These are phyloP conservation scores for Pisolithus microcarpus DNA, from an alignment of 768 basidiomycete genomes.

Conservation along the genomic window DNA sequence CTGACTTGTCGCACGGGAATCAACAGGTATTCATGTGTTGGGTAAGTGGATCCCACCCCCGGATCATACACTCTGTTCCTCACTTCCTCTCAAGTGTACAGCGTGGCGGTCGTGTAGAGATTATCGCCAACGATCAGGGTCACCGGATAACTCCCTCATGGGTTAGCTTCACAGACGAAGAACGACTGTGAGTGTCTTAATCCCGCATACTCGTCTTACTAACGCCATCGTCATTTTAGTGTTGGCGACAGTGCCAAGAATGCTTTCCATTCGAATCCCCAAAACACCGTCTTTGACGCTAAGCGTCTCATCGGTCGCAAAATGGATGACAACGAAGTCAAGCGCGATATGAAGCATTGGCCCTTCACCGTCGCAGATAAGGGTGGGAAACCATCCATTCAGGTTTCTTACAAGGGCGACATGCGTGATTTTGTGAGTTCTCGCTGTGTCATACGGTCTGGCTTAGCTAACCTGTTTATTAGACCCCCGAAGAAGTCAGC, in stretches of 20 bases:
- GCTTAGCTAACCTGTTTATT: background rate
- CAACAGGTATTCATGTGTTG: constrained; percentile 88
- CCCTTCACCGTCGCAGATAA: constrained; percentile 79
- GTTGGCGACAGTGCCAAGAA: constrained; percentile 98
- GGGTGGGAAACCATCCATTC: constrained; percentile 72
- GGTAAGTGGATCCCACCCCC: constrained; percentile 41
- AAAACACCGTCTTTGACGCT: constrained; percentile 94
- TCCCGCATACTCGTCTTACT: background rate
- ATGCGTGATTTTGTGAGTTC: constrained; percentile 72
- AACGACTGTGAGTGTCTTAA: constrained; percentile 44
- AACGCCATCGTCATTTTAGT: constrained; percentile 11
- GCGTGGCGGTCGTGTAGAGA: constrained; percentile 80
- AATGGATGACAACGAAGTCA: constrained; percentile 71
- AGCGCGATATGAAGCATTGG: constrained; percentile 86
- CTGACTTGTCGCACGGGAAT: constrained; percentile 18
- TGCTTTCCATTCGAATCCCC: constrained; percentile 83
- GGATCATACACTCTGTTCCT: background rate
- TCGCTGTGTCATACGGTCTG: background rate
- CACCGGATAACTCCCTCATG: constrained; percentile 87
- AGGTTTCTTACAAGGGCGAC: constrained; percentile 74
- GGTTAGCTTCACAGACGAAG: constrained; percentile 76
- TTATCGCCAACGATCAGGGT: constrained; percentile 85
- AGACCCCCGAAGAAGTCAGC: constrained; percentile 91
- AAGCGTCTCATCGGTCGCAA: constrained; percentile 92
- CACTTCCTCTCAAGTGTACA: constrained; percentile 49